These are phyloP conservation scores for Pseudopyrenochaeta lycopersici DNA, from an alignment of 2,329 filamentous ascomycete genomes.

Conservation along the genomic window DNA sequence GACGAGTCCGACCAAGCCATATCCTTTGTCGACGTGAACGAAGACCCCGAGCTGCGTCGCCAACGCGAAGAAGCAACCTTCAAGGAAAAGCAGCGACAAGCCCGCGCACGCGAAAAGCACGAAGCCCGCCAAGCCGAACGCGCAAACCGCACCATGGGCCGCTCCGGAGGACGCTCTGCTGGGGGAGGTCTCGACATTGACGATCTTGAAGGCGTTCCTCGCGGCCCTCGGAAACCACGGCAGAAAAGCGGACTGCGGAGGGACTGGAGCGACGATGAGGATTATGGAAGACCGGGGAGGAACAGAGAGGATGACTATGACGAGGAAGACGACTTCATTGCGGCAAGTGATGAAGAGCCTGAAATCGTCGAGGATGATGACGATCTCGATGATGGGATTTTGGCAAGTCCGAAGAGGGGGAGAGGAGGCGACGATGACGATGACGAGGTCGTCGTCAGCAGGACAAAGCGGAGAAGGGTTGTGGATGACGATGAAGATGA, in stretches of 20 bases:
- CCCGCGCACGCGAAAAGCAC: constrained; percentile 73
- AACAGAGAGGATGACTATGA: constrained; percentile 79
- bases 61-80: constrained; percentile 77
- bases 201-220: constrained; percentile 65
- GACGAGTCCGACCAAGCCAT: constrained; percentile 60
- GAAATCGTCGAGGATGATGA: constrained; percentile 68
- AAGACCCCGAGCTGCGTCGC: constrained; percentile 79
- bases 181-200: constrained; percentile 69
- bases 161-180: constrained; percentile 60
- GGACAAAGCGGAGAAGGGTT: constrained; percentile 54
- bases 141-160: constrained; percentile 58
- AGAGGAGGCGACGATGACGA: constrained; percentile 47
- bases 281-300: constrained; percentile 71
- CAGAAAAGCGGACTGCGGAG: constrained; percentile 52
- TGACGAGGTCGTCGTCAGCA: constrained; percentile 41
- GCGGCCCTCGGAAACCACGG: constrained; percentile 37
- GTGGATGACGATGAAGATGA: constrained; percentile 61
- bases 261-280: constrained; percentile 76
- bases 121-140: constrained; percentile 71
- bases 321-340: constrained; percentile 80
- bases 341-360: constrained; percentile 76
- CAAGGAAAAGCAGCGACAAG: constrained; percentile 72
- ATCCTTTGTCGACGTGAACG: constrained; percentile 74
- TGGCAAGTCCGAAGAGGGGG: constrained; percentile 52
- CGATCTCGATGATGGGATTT: constrained; percentile 58